A percentile compares a stretch with the other conserved stretches of the same genome.
phyloP scores from a whole-genome alignment of 176 grass and related monocot species.

The Oryza rufipogon region DNA sequence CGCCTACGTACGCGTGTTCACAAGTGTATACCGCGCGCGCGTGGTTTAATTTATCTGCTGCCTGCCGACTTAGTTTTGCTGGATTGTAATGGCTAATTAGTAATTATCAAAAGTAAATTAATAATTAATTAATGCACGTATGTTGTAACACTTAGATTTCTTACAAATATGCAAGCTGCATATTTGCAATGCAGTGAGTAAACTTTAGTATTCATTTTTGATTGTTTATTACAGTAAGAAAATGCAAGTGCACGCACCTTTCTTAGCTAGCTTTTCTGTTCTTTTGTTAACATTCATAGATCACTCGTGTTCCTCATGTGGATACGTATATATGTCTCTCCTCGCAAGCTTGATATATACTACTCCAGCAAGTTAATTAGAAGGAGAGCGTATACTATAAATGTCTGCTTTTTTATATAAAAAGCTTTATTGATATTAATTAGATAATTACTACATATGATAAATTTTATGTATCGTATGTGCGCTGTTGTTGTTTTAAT shows the following conservation, averaged over 20 bases:
- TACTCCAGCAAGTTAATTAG: not conserved
- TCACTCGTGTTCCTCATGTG: not conserved
- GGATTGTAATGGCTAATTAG: not conserved
- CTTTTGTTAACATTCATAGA: not conserved
- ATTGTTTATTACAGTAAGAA: not conserved
- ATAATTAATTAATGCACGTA: not conserved
- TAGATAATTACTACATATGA: no score
- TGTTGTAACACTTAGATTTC: not conserved
- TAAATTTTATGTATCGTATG: no score
- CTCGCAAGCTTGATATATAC: no score
- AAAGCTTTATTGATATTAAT: no score
- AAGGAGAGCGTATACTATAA: not conserved
- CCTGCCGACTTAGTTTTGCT: not conserved
- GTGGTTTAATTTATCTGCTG: not conserved
- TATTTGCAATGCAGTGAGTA: not conserved
- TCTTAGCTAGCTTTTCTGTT: not conserved
- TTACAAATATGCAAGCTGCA: not conserved
- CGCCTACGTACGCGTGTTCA: no score
- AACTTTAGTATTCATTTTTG: not conserved
- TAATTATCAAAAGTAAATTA: not conserved
- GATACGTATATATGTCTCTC: not conserved
- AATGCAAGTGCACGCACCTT: not conserved
- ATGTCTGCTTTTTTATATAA: no score
- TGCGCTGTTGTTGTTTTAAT: not conserved
- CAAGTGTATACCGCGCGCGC: no score